phyloP scores from a whole-genome alignment of 73 alveolate species.

The Paramecium caudatum region DNA sequence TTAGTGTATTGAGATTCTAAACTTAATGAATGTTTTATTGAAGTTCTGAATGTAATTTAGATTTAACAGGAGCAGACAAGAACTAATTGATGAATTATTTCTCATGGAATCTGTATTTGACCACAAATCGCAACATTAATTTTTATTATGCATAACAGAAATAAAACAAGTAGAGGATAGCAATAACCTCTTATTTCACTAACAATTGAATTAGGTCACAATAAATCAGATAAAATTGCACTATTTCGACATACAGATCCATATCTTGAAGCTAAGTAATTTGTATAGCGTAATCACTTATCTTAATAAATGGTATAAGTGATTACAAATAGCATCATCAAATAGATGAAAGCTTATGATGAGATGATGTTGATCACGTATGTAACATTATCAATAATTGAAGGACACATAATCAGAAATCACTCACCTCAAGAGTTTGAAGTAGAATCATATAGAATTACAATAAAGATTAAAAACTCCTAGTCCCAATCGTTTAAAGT shows the following conservation, averaged over 20 bases:
- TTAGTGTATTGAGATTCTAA: constrained; percentile 25
- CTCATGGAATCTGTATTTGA: constrained; percentile 50
- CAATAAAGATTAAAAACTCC: not conserved
- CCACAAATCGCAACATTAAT: constrained; percentile 57
- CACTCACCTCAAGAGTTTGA: not conserved
- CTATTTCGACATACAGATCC: constrained; percentile 39
- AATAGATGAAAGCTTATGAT: constrained; percentile 68
- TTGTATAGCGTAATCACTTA: not conserved
- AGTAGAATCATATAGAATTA: not conserved
- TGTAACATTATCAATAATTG: not conserved
- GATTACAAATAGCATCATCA: constrained; percentile 15
- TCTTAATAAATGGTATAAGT: not conserved
- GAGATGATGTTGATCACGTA: constrained; percentile 35
- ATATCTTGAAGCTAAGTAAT: constrained; percentile 19
- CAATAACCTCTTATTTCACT: constrained; percentile 6
- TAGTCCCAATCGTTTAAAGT: not conserved
- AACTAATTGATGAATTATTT: not conserved
- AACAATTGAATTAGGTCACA: constrained; percentile 1
- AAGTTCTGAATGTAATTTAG: constrained; percentile 37
- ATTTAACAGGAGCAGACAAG: not conserved
- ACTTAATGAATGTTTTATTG: constrained; percentile 11
- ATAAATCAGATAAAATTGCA: constrained; percentile 16
- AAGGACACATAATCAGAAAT: constrained; percentile 40
- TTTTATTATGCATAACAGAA: constrained; percentile 62
- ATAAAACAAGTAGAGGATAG: not conserved